Conservation (phyloP, 805 yeast species). For the Pichia sporocuriosa region DNA sequence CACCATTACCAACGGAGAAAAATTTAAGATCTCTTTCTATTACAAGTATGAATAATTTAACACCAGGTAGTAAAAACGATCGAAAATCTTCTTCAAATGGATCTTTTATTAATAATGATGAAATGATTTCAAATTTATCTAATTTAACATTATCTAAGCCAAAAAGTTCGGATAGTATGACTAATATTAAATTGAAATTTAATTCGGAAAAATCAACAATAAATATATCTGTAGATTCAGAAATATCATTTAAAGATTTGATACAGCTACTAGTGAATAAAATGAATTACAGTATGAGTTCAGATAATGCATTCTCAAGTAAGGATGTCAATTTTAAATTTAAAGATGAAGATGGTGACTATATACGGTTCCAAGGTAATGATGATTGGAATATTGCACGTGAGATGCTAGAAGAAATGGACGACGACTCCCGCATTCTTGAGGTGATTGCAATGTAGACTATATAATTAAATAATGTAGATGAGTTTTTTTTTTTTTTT, state of each 20-base stretch:
- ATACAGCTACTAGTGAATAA: conserved; percentile 42
- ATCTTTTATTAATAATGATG: conserved; percentile 8
- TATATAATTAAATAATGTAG: not conserved
- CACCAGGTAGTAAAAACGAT: not conserved
- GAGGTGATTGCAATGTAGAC: not conserved
- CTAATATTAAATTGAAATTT: conserved; percentile 29
- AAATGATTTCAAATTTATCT: conserved; percentile 14
- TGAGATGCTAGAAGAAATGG: conserved; percentile 52
- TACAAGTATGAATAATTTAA: conserved; percentile 5
- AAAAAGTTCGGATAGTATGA: conserved; percentile 7
- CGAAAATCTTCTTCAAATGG: conserved; percentile 11
- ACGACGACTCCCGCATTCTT: conserved; percentile 35
- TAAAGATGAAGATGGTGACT: conserved; percentile 94
- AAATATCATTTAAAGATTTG: conserved; percentile 20
- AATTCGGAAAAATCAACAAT: conserved; percentile 45
- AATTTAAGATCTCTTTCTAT: conserved; percentile 30
- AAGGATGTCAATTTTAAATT: conserved; percentile 37
- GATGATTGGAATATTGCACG: conserved; percentile 87
- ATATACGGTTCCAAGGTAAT: conserved; percentile 72
- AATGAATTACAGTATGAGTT: conserved; percentile 49
- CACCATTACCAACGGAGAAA: conserved; percentile 24
- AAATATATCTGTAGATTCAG: conserved; percentile 52
- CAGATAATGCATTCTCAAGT: conserved; percentile 30
- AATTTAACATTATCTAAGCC: conserved; percentile 14
- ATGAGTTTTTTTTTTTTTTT: not conserved